Evolutionary conservation across 2,329 filamentous ascomycete genomes (phyloP).

Genomic region (Dendryphion nanum): DNA sequence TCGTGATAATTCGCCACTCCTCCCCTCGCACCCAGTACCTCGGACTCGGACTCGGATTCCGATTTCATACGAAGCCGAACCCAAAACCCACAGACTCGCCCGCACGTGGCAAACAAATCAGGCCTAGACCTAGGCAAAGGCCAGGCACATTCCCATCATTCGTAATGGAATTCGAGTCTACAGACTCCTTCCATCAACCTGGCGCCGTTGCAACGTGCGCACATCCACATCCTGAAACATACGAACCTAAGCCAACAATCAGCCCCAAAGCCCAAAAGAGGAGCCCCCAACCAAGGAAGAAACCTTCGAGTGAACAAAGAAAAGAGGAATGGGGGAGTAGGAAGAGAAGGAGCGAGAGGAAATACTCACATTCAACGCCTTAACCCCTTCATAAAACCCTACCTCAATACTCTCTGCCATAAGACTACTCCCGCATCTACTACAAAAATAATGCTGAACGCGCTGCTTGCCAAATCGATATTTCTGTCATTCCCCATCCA

Average conservation of each 20-base stretch:
- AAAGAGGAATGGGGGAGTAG: background rate
- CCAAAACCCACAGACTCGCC: too few species aligned
- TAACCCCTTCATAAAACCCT: conserved; percentile 26
- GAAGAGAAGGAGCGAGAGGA: background rate
- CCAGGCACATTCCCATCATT: too few species aligned
- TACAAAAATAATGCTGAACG: conserved; percentile 32
- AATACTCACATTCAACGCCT: conserved; percentile 26
- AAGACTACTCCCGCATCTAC: conserved; percentile 25
- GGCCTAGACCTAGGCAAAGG: too few species aligned
- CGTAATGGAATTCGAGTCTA: too few species aligned
- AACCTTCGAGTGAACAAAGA: background rate
- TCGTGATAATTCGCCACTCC: background rate
- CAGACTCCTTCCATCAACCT: conserved; percentile 21
- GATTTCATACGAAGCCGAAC: too few species aligned
- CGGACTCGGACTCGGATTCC: too few species aligned
- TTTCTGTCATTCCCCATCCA: conserved; percentile 9
- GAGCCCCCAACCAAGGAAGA: background rate
- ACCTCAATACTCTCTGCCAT: conserved; percentile 25
- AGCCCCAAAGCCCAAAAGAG: background rate
- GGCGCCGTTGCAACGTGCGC: conserved; percentile 14
- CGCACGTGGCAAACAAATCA: too few species aligned
- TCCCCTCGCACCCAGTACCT: too few species aligned
- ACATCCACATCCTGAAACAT: conserved; percentile 30
- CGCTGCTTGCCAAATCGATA: conserved; percentile 27
- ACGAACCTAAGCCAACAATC: conserved; percentile 11